These are phyloP conservation scores for Cutaneotrichosporon sp. DNA, from an alignment of 1,284 basidiomycete species.

Conservation along the genomic window DNA sequence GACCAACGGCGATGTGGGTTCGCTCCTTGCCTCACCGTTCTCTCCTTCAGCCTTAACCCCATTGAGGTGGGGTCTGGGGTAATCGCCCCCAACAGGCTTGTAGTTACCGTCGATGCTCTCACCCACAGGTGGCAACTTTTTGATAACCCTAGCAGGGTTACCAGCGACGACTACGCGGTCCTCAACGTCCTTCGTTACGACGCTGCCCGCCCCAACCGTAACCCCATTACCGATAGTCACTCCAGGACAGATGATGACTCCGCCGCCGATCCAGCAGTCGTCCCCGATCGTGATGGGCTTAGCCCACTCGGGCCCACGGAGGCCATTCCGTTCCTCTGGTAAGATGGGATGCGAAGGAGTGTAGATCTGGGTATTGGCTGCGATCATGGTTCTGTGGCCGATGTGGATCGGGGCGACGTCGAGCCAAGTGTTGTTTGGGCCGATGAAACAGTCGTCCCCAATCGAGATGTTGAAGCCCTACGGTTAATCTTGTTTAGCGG, in stretches of 20 bases:
- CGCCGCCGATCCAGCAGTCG: slow-evolving; percentile 56
- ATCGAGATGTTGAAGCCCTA: slow-evolving; percentile 51
- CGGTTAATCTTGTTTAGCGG: background rate
- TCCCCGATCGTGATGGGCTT: slow-evolving; percentile 52
- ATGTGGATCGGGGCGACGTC: slow-evolving; percentile 50
- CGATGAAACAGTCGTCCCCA: slow-evolving; percentile 47
- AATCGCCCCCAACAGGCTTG: background rate
- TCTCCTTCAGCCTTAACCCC: background rate
- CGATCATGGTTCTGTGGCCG: slow-evolving; percentile 51
- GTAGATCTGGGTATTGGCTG: slow-evolving; percentile 51
- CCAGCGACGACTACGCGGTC: slow-evolving; percentile 55
- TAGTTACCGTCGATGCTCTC: slow-evolving; percentile 17
- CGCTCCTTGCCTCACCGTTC: background rate
- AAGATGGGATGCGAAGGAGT: slow-evolving; percentile 53
- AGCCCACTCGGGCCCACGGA: slow-evolving; percentile 48
- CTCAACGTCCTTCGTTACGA: slow-evolving; percentile 56
- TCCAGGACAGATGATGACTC: slow-evolving; percentile 54
- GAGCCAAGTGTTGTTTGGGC: slow-evolving; percentile 42
- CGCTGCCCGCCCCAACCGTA: slow-evolving; percentile 56
- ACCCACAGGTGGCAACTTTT: slow-evolving; percentile 43
- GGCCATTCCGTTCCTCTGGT: slow-evolving; percentile 50
- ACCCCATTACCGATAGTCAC: slow-evolving; percentile 56
- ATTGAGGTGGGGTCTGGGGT: background rate
- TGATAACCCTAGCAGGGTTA: slow-evolving; percentile 55
- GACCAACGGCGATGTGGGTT: background rate